These are phyloP conservation scores for Lentinus brumalis DNA, from an alignment of 768 basidiomycete species.

Conservation along the genomic window DNA sequence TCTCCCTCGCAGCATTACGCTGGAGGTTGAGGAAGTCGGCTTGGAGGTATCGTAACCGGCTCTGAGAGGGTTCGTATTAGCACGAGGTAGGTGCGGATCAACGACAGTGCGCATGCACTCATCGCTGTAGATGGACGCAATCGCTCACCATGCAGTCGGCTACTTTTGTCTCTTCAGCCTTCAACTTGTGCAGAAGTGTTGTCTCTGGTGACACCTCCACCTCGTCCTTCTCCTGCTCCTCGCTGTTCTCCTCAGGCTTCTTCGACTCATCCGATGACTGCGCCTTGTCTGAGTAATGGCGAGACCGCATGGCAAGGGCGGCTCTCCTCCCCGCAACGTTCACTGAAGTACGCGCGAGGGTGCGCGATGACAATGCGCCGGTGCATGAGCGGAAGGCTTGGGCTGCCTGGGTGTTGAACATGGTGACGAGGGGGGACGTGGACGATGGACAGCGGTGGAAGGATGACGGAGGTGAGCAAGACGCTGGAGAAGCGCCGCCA, in stretches of 20 bases:
- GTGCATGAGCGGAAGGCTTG: conserved; percentile 61
- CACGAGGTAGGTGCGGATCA: neutral
- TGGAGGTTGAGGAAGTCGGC: conserved; percentile 97
- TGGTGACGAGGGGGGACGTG: conserved; percentile 30
- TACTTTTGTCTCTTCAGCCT: conserved; percentile 81
- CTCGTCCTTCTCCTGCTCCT: conserved; percentile 31
- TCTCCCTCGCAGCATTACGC: conserved; percentile 88
- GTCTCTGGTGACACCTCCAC: conserved; percentile 29
- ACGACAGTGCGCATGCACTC: neutral
- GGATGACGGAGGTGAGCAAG: conserved; percentile 24
- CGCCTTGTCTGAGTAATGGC: conserved; percentile 62
- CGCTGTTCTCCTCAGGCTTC: conserved; percentile 25
- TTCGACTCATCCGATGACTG: conserved; percentile 31
- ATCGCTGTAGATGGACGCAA: neutral
- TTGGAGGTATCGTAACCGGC: conserved; percentile 86
- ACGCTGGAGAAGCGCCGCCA: conserved; percentile 18
- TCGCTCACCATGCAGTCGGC: conserved; percentile 77
- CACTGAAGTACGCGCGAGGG: conserved; percentile 42
- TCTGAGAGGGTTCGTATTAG: conserved; percentile 43
- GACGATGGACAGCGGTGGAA: conserved; percentile 1
- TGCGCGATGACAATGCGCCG: conserved; percentile 53
- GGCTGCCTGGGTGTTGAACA: conserved; percentile 56
- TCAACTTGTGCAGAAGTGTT: conserved; percentile 55
- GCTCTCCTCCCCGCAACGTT: conserved; percentile 27
- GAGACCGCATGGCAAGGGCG: conserved; percentile 29